Percentiles rank a stretch among this genome's conserved stretches.
Conservation (phyloP, 805 yeast genomes). For the Kodamaea leandrae region DNA sequence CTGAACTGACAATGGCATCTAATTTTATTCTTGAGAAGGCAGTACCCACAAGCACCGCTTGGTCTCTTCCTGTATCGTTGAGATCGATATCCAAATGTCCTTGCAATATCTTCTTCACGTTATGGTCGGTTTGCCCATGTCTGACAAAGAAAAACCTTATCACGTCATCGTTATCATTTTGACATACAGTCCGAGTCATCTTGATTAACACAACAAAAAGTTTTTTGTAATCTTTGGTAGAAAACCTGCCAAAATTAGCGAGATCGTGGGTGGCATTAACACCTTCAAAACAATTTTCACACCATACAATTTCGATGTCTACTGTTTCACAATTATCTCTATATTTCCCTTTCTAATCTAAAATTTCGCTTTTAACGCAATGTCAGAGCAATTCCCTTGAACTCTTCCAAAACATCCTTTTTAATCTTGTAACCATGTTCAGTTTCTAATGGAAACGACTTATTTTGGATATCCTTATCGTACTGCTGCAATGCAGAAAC, state of each 20-base stretch:
- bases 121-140: slow-evolving; percentile 84
- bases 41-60: slow-evolving; percentile 56
- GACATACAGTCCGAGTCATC: slow-evolving; percentile 19
- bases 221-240: not conserved
- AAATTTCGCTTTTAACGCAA: not conserved
- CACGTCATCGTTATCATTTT: slow-evolving; percentile 33
- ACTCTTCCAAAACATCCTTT: slow-evolving; percentile 49
- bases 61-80: slow-evolving; percentile 59
- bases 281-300: slow-evolving; percentile 1
- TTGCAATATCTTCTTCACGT: slow-evolving; percentile 65
- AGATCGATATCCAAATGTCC: slow-evolving; percentile 72
- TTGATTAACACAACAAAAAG: not conserved
- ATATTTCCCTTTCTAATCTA: not conserved
- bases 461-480: slow-evolving; percentile 53
- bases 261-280: not conserved
- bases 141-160: slow-evolving; percentile 63
- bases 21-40: slow-evolving; percentile 37
- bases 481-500: slow-evolving; percentile 53
- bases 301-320: not conserved
- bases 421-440: slow-evolving; percentile 68
- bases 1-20: slow-evolving; percentile 52
- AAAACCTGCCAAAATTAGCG: not conserved
- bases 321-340: not conserved
- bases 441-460: slow-evolving; percentile 58
- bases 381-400: slow-evolving; percentile 14